phyloP scores from a whole-genome alignment of 257 asterid genomes.

The Orobanche coerulescens region DNA sequence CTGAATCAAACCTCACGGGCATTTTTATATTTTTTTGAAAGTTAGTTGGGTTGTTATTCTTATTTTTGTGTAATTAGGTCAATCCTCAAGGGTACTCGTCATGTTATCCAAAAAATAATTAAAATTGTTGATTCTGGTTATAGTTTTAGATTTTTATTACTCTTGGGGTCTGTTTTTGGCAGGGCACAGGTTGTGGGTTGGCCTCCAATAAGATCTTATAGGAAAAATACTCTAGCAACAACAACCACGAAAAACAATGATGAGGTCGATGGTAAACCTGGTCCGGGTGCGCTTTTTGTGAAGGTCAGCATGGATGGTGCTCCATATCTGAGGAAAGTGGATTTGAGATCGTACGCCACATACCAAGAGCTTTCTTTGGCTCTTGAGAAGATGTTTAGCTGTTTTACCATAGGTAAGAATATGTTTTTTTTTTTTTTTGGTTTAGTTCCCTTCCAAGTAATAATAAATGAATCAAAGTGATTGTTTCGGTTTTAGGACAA shows the following conservation, averaged over 20 bases:
- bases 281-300: slow-evolving; percentile 47
- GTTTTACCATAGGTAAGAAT: too few species aligned
- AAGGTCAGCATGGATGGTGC: slow-evolving; percentile 97
- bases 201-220: slow-evolving; percentile 82
- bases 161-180: slow-evolving; percentile 4
- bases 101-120: too few species aligned
- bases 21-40: too few species aligned
- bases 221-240: slow-evolving; percentile 63
- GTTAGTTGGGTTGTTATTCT: too few species aligned
- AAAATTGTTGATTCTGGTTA: too few species aligned
- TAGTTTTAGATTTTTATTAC: too few species aligned
- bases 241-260: slow-evolving; percentile 61
- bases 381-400: slow-evolving; percentile 85
- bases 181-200: slow-evolving; percentile 92
- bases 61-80: too few species aligned
- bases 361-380: slow-evolving; percentile 78
- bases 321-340: slow-evolving; percentile 89
- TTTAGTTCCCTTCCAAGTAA: too few species aligned
- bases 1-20: too few species aligned
- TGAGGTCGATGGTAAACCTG: slow-evolving; percentile 30
- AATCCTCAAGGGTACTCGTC: too few species aligned
- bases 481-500: slow-evolving; percentile 43
- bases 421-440: too few species aligned
- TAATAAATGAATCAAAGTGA: too few species aligned
- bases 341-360: slow-evolving; percentile 53